Conservation (phyloP, 768 basidiomycete species). For the Podaxis pistillaris region DNA sequence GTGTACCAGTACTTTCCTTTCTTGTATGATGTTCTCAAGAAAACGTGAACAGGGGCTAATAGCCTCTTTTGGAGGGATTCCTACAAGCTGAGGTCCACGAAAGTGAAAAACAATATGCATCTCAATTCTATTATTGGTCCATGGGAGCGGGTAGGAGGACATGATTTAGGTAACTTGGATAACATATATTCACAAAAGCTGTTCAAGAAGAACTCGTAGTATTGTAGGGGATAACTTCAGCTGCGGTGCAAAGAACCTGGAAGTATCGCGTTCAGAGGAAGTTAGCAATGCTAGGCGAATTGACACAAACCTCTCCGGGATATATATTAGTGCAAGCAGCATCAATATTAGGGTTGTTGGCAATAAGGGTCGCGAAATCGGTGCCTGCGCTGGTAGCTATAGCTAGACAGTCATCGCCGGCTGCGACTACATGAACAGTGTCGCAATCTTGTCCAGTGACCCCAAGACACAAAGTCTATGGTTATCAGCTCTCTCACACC, state of each 20-base stretch:
- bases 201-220: not conserved
- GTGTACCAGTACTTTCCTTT: not conserved
- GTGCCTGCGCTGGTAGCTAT: slow-evolving; percentile 44
- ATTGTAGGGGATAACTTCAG: not conserved
- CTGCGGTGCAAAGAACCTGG: slow-evolving; percentile 1
- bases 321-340: slow-evolving; percentile 52
- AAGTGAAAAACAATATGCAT: not conserved
- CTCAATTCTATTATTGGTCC: not conserved
- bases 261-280: not conserved
- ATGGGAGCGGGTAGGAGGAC: not conserved
- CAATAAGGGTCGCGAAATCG: slow-evolving; percentile 41
- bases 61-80: not conserved
- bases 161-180: too few relatives aligned
- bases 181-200: not conserved
- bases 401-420: slow-evolving; percentile 49
- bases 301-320: slow-evolving; percentile 48
- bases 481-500: not conserved
- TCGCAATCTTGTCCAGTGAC: slow-evolving; percentile 53
- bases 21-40: not conserved
- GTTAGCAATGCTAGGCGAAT: not conserved
- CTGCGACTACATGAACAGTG: slow-evolving; percentile 42
- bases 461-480: slow-evolving; percentile 55
- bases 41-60: not conserved
- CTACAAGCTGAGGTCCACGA: not conserved
- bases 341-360: slow-evolving; percentile 69